Percentiles rank a stretch among this genome's conserved stretches.
phyloP scores from a whole-genome alignment of 208 protist genomes.

The Crithidia mellificae region DNA sequence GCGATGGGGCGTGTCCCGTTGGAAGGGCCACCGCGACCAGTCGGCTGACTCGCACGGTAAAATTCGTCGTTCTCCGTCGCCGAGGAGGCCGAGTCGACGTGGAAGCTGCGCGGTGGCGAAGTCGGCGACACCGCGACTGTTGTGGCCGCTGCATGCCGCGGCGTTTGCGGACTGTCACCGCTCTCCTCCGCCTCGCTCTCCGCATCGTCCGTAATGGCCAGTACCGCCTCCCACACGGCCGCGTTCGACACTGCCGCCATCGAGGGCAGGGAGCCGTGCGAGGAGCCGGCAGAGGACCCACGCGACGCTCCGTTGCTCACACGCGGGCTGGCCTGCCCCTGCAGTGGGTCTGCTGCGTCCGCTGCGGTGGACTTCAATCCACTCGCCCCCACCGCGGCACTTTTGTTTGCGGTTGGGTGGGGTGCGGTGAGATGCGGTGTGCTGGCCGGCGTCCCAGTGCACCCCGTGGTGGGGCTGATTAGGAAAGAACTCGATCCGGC shows the following conservation, averaged over 20 bases:
- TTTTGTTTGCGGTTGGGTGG: too few species aligned
- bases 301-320: too few species aligned
- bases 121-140: too few species aligned
- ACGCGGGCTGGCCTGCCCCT: neutral
- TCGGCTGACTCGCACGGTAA: neutral
- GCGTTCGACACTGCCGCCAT: too few species aligned
- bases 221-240: conserved; percentile 1
- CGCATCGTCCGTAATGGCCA: conserved; percentile 2
- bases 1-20: too few species aligned
- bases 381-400: too few species aligned
- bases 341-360: neutral
- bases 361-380: too few species aligned
- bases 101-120: conserved; percentile 10
- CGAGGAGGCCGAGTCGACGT: conserved; percentile 7
- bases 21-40: too few species aligned
- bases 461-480: neutral
- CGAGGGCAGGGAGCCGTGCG: neutral
- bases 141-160: too few species aligned
- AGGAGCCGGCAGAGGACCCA: neutral
- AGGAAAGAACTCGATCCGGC: neutral
- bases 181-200: conserved; percentile 2
- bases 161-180: neutral
- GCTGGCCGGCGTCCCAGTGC: neutral
- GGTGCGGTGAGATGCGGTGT: too few species aligned
- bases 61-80: conserved; percentile 2